Base-by-base conservation (phyloP, 495 filamentous ascomycete genomes). In the Daldinia decipiens region DNA sequence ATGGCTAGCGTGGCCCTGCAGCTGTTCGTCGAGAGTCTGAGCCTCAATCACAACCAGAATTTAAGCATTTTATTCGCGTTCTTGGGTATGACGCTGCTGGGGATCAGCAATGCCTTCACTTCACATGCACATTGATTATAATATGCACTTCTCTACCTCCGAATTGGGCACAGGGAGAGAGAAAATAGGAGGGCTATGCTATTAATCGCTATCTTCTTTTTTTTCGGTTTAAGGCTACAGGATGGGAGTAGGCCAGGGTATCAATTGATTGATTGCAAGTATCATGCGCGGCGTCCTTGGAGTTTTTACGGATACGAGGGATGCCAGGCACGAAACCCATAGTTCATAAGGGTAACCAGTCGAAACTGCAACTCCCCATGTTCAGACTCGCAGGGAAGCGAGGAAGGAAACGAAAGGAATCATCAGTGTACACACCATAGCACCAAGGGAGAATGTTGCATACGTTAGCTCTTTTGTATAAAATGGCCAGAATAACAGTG, bases 1-100 rank as follows among this genome's bases (percentile, higher is more conserved):
- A 98, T 99, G 95, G 89, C 91, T 31, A 94, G 88, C 62, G 95
- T 99, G 31, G 94, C 90, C 5, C 78, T 99, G 75, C 92, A 95
- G 80, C 82, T 99, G 2, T 97, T 97, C 76, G 89, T 89, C 12
- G 94, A 99, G 81, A 92, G 91, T 40, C 78, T 97, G 73, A 89
- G 87, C 31, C 76, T 97, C 71, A 92, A 91, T 47, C 95, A 98
- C 79, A 90, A 90, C 67, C 85, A 89, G 60, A 87, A 87, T 52
- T 78, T 98, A 77, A 93, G 92, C 73, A 93, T 96, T 68, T 84
- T 87, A 4, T 96, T 92, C 82, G 95, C 91, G 12, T 94, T 98
- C 77, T 79, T 90, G 21, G 95, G 95, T 6, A 99, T 99, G 94
- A 89, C 87, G 0, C 78, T 99, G 55, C 83, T 99, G 82, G 96